phyloP scores from a whole-genome alignment of 352 stramenopile genomes.

The Globisporangium yorkense region DNA sequence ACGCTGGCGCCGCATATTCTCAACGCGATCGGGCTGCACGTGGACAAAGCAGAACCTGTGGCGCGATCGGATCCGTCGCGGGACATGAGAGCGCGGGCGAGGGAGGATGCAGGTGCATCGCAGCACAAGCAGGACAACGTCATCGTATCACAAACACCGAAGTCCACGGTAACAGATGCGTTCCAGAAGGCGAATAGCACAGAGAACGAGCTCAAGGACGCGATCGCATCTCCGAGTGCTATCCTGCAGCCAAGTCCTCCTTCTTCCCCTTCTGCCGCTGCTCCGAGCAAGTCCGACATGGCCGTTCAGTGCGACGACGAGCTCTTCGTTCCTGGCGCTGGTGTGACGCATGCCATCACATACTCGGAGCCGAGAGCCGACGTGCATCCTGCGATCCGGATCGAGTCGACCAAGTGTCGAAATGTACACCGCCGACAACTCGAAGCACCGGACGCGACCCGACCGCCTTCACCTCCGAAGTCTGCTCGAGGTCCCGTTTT shows the following conservation, averaged over 20 bases:
- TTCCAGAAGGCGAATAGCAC: not conserved
- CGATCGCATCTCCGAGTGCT: not conserved
- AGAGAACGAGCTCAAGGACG: not conserved
- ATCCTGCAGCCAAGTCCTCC: not conserved
- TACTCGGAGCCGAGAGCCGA: no score
- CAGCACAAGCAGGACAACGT: not conserved
- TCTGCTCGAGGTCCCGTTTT: not conserved
- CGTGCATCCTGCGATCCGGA: constrained; percentile 1
- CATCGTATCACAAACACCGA: no score
- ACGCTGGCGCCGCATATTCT: constrained; percentile 29
- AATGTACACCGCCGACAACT: not conserved
- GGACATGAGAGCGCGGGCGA: not conserved
- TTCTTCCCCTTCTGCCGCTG: no score
- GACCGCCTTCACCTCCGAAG: not conserved
- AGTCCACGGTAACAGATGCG: not conserved
- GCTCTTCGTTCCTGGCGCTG: not conserved
- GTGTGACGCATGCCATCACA: not conserved
- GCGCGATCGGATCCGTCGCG: not conserved
- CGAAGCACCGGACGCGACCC: not conserved
- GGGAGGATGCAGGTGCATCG: not conserved
- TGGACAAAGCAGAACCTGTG: constrained; percentile 5
- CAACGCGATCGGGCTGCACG: constrained; percentile 23
- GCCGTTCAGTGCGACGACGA: constrained; percentile 29
- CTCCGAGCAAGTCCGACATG: constrained; percentile 9
- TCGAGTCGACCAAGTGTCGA: constrained; percentile 1